Percentiles rank a stretch among this genome's conserved stretches.
These are phyloP conservation scores for Solanum microdontum DNA, from an alignment of 257 asterid species.

Conservation along the genomic window DNA sequence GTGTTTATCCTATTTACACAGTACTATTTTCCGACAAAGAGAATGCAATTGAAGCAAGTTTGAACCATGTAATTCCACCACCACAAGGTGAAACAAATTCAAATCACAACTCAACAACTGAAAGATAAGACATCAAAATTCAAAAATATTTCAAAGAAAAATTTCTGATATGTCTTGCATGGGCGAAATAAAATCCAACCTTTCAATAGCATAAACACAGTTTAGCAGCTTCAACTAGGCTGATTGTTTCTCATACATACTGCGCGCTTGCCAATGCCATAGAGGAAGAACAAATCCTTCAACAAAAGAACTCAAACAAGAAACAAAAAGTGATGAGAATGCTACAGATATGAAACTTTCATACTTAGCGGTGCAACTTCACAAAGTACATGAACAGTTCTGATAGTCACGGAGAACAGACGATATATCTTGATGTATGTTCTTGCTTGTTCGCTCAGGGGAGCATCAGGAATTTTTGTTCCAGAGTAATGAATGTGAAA, in stretches of 20 bases:
- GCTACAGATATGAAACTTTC: not conserved
- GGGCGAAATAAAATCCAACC: not conserved
- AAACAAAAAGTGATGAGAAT: not conserved
- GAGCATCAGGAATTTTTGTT: not conserved
- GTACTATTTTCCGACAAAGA: not conserved
- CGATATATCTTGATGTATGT: not conserved
- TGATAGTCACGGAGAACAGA: not conserved
- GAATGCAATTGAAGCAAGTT: not conserved
- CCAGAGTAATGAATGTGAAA: not conserved
- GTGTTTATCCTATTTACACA: not conserved
- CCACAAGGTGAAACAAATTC: not conserved
- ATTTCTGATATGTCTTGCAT: not conserved
- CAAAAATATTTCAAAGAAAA: not conserved
- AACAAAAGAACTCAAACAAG: not conserved
- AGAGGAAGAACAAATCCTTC: not conserved
- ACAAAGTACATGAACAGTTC: not conserved
- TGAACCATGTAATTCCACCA: not conserved
- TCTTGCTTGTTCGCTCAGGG: not conserved
- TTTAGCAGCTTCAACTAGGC: not conserved
- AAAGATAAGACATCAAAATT: not conserved
- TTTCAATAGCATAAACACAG: not conserved
- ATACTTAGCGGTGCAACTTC: not conserved
- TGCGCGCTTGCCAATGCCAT: not conserved
- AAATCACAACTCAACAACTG: not conserved
- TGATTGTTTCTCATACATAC: not conserved